phyloP scores from a whole-genome alignment of 176 grass and related monocot genomes.

The Carex pumila region DNA sequence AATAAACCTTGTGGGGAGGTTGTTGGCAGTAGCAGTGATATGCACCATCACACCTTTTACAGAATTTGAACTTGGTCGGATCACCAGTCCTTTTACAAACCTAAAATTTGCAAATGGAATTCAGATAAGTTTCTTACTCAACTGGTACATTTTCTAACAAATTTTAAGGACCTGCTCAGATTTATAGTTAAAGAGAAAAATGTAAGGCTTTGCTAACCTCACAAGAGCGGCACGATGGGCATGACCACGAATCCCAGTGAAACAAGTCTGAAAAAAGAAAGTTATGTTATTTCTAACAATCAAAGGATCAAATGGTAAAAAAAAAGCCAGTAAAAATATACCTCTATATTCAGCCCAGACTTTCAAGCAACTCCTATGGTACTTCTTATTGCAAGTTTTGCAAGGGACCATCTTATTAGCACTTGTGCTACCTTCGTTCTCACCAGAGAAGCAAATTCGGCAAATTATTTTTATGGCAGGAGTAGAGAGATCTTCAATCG shows the following conservation, averaged over 20 bases:
- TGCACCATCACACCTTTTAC: constrained; percentile 96
- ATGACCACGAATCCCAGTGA: constrained; percentile 80
- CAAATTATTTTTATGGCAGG: constrained; percentile 77
- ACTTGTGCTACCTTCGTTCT: constrained; percentile 74
- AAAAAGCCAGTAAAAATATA: constrained; percentile 16
- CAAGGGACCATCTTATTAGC: constrained; percentile 95
- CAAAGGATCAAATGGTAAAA: constrained; percentile 8
- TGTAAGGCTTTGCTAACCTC: constrained; percentile 43
- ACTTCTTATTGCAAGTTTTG: constrained; percentile 90
- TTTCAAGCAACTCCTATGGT: constrained; percentile 90
- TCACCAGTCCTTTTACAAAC: constrained; percentile 89
- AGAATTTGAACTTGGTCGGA: constrained; percentile 96
- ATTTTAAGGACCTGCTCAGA: constrained; percentile 6
- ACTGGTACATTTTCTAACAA: not conserved
- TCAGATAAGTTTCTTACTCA: constrained; percentile 14
- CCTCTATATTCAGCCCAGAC: constrained; percentile 89
- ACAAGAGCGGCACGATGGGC: constrained; percentile 76
- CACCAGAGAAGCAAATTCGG: constrained; percentile 81
- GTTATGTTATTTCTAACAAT: constrained; percentile 13
- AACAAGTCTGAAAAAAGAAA: constrained; percentile 73
- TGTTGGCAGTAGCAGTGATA: constrained; percentile 99
- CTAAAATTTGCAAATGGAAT: constrained; percentile 36
- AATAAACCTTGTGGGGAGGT: constrained; percentile 88
- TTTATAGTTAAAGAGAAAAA: not conserved
- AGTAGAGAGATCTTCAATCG: not conserved